Evolutionary conservation across 75 land plant species (phyloP).

Genomic region (Cupressus sempervirens): DNA sequence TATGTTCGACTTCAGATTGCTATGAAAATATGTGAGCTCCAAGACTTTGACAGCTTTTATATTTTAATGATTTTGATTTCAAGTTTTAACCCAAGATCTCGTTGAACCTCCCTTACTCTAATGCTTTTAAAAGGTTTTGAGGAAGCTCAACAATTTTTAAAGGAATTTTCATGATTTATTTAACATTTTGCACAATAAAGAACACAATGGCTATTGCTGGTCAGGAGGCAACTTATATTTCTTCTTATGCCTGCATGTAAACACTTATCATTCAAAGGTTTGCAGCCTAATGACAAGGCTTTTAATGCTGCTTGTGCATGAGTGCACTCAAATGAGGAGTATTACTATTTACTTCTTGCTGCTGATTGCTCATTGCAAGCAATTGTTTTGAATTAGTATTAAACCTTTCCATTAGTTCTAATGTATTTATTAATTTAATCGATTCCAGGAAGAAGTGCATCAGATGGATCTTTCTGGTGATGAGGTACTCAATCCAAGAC

Average conservation of each 20-base stretch:
- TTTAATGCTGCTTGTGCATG: neutral
- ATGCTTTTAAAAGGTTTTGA: neutral
- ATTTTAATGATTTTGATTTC: neutral
- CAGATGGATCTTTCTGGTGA: slow-evolving; percentile 6
- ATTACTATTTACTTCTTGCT: neutral
- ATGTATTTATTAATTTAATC: neutral
- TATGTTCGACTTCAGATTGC: too few species aligned
- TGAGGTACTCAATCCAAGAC: slow-evolving; percentile 42
- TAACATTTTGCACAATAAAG: neutral
- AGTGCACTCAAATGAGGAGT: neutral
- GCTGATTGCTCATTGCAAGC: neutral
- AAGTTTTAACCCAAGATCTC: neutral
- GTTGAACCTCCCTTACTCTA: neutral
- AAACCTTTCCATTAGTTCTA: neutral
- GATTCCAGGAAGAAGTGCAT: slow-evolving; percentile 33
- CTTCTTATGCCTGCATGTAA: neutral
- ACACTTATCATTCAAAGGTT: neutral
- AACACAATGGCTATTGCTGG: neutral
- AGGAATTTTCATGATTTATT: neutral
- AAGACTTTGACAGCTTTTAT: neutral
- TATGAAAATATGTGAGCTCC: neutral
- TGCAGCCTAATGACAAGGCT: neutral
- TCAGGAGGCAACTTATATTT: neutral
- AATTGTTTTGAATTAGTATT: neutral
- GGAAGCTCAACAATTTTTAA: neutral